These are phyloP conservation scores for Camellia japonica DNA, from an alignment of 148 eudicot genomes.

Conservation along the genomic window DNA sequence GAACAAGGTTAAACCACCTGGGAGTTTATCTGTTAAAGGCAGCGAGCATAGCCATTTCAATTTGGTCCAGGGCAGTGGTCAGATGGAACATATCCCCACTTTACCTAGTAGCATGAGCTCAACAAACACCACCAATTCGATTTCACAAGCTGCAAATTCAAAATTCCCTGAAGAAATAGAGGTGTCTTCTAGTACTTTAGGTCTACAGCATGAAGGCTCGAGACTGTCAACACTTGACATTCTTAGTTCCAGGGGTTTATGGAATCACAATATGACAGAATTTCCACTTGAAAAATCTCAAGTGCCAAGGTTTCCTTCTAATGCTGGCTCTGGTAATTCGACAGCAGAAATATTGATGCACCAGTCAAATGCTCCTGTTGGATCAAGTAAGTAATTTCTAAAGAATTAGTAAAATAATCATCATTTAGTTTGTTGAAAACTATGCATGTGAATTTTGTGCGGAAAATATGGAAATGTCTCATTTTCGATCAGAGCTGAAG, in stretches of 20 bases:
- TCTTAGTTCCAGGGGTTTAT: conserved; percentile 22
- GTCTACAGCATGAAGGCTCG: conserved; percentile 23
- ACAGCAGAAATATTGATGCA: conserved; percentile 19
- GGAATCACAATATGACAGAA: conserved; percentile 21
- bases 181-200: conserved; percentile 26
- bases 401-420: not conserved
- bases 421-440: not conserved
- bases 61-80: conserved; percentile 21
- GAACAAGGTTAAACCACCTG: conserved; percentile 40
- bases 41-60: conserved; percentile 15
- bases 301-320: conserved; percentile 20
- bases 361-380: conserved; percentile 19
- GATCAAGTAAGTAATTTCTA: conserved; percentile 11
- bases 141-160: conserved; percentile 8
- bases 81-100: conserved; percentile 19
- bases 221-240: conserved; percentile 8
- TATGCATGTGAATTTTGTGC: not conserved
- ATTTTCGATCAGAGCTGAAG: not conserved
- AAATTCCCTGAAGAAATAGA: conserved; percentile 22
- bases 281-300: conserved; percentile 21
- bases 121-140: conserved; percentile 7
- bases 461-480: not conserved
- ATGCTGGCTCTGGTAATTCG: conserved; percentile 12
- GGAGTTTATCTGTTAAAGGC: conserved; percentile 20
- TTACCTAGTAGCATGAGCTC: conserved; percentile 17